These are phyloP conservation scores for Colletotrichum sp. DNA, from an alignment of 2,329 filamentous ascomycete species.

Conservation along the genomic window DNA sequence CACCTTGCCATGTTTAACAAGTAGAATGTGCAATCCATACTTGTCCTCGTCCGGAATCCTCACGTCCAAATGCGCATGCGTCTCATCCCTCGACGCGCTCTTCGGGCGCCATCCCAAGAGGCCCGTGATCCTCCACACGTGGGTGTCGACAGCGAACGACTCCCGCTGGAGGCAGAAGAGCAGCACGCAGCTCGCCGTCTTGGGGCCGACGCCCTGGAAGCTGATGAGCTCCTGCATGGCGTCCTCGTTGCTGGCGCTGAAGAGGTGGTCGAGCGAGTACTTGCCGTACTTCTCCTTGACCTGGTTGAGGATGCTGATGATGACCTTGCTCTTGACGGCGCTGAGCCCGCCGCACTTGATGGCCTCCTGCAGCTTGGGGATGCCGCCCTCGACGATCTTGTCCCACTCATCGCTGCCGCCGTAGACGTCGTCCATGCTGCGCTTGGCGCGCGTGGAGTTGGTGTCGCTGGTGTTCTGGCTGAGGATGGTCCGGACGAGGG, in stretches of 20 bases:
- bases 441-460: conserved; percentile 66
- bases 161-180: conserved; percentile 54
- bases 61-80: conserved; percentile 56
- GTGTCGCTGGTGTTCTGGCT: conserved; percentile 57
- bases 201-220: conserved; percentile 58
- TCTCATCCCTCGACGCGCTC: conserved; percentile 45
- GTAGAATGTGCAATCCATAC: conserved; percentile 53
- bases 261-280: conserved; percentile 56
- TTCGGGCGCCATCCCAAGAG: conserved; percentile 54
- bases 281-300: conserved; percentile 51
- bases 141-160: conserved; percentile 59
- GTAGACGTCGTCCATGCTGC: conserved; percentile 49
- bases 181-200: conserved; percentile 58
- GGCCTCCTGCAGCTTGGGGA: conserved; percentile 53
- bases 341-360: conserved; percentile 77
- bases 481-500: conserved; percentile 56
- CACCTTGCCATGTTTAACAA: conserved; percentile 51
- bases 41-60: conserved; percentile 52
- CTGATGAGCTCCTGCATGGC: conserved; percentile 55
- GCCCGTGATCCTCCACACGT: conserved; percentile 55
- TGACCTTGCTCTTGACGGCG: conserved; percentile 74
- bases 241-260: conserved; percentile 44
- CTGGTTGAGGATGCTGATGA: conserved; percentile 71
- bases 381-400: conserved; percentile 43
- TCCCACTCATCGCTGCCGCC: conserved; percentile 49